phyloP scores from a whole-genome alignment of 73 alveolate genomes.

The Paramecium pentaurelia region DNA sequence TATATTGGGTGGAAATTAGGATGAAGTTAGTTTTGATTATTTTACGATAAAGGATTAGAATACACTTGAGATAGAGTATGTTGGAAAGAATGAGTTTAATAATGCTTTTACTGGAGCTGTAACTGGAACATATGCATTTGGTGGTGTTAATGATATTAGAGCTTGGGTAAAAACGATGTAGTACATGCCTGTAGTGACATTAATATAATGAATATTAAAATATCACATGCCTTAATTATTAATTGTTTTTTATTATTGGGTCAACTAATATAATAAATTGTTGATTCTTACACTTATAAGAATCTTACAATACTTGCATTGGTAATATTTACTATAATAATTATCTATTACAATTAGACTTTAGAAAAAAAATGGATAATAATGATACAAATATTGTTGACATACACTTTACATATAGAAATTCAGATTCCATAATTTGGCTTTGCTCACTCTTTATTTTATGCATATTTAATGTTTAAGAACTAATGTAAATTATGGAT shows the following conservation, averaged over 20 bases:
- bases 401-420: background rate
- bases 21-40: background rate
- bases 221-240: slow-evolving; percentile 10
- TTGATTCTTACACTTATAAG: background rate
- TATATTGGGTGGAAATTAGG: background rate
- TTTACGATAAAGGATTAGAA: background rate
- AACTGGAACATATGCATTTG: background rate
- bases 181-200: slow-evolving; percentile 4
- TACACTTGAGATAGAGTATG: background rate
- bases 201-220: slow-evolving; percentile 16
- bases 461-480: background rate
- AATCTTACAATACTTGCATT: background rate
- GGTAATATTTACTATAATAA: background rate
- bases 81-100: background rate
- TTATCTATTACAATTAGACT: background rate
- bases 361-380: background rate
- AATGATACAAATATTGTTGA: background rate
- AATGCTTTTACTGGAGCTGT: background rate
- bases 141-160: background rate
- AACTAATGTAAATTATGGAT: background rate
- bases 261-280: background rate
- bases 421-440: background rate
- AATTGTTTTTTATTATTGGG: background rate
- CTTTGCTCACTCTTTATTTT: background rate
- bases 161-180: background rate